A percentile compares a stretch with the other conserved stretches of the same genome.
Conservation (phyloP, 2,329 filamentous ascomycete species). For the Metarhizium rileyi region DNA sequence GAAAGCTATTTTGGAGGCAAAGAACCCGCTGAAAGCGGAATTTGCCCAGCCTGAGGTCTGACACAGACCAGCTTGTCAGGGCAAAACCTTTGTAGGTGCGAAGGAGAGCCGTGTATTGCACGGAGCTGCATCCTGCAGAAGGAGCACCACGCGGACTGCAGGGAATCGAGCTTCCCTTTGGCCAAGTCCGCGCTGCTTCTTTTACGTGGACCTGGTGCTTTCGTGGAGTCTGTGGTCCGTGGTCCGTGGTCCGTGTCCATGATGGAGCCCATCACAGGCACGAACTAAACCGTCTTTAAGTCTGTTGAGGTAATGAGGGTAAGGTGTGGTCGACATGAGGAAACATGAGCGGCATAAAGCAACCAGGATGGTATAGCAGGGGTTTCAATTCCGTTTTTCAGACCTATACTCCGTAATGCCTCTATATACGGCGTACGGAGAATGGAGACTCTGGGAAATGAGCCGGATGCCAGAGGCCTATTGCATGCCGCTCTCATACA, state of each 20-base stretch:
- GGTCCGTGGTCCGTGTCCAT: background rate
- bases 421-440: too few relatives aligned
- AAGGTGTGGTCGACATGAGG: background rate
- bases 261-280: background rate
- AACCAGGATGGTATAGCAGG: background rate
- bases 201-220: slow-evolving; percentile 1
- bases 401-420: background rate
- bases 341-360: background rate
- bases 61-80: background rate
- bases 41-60: slow-evolving; percentile 2
- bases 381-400: background rate
- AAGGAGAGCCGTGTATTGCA: background rate
- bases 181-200: background rate
- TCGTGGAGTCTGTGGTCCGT: background rate
- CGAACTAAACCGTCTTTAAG: background rate
- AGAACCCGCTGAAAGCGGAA: slow-evolving; percentile 1
- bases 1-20: background rate
- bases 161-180: slow-evolving; percentile 6
- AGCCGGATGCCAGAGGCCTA: too few relatives aligned
- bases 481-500: too few relatives aligned
- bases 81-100: background rate
- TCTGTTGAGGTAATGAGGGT: background rate
- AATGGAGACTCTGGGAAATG: too few relatives aligned
- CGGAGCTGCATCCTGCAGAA: slow-evolving; percentile 4
- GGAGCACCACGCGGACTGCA: slow-evolving; percentile 15